These are phyloP conservation scores for Colletotrichum sp. DNA, from an alignment of 2,329 filamentous ascomycete genomes.

Conservation along the genomic window DNA sequence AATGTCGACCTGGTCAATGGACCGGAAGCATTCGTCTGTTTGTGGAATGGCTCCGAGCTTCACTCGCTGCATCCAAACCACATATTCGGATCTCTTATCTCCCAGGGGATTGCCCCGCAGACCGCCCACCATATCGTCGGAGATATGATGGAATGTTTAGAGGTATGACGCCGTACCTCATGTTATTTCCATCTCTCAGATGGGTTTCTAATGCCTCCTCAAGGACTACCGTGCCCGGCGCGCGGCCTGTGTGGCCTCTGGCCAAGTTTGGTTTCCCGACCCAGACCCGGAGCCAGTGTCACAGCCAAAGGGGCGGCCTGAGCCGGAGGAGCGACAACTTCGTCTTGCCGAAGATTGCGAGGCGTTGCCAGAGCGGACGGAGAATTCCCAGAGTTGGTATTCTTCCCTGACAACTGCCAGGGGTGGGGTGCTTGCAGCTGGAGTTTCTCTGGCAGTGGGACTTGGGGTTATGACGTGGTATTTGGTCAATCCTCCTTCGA, in stretches of 20 bases:
- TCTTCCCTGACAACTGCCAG: not conserved
- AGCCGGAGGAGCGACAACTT: not conserved
- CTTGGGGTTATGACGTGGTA: not conserved
- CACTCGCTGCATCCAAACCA: constrained; percentile 1
- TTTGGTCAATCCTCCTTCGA: not conserved
- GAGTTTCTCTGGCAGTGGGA: not conserved
- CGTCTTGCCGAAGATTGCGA: not conserved
- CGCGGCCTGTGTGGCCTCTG: not conserved
- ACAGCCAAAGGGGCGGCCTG: not conserved
- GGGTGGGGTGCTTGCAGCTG: not conserved
- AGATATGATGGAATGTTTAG: constrained; percentile 1
- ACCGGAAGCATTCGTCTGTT: not conserved
- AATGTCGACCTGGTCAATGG: not conserved
- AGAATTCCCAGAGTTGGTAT: not conserved
- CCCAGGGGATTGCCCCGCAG: not conserved
- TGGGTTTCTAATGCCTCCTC: not conserved
- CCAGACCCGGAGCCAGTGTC: not conserved
- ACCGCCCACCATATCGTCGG: not conserved
- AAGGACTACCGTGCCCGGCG: not conserved
- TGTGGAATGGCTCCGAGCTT: not conserved
- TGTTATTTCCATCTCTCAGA: not conserved
- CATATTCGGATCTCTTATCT: not conserved
- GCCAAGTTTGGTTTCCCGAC: not conserved
- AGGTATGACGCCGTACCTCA: not conserved
- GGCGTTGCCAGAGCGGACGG: not conserved